Evolutionary conservation across 768 basidiomycete genomes (phyloP), one percentile per base, ranked within the genome.

Genomic region (Plicaturopsis crispa): DNA sequence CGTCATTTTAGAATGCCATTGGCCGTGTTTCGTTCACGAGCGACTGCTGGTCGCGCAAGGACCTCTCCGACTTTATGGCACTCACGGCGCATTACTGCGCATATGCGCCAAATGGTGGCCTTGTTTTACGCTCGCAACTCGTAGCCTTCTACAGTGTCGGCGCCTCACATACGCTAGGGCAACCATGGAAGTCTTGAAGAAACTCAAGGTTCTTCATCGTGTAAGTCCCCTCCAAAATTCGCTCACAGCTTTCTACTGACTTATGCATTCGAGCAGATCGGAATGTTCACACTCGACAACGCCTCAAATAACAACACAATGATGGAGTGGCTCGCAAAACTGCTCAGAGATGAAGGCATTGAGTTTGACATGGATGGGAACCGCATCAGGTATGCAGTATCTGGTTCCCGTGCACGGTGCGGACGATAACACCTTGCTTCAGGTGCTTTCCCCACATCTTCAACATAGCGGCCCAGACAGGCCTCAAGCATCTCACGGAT

Each of bases 221-320:
- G 59, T 59, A 39, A 36, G 34, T 40, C 40, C 24, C 8, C 31
- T 24, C 35, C 14, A 17, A 26, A 21, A 20, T 33, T n/a, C 6
- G 10, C 21, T n/a, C 16, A 17, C 17, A 43, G 6, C n/a, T n/a
- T n/a, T n/a, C n/a, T n/a, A 30, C 14, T 18, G n/a, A 28, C 18
- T 11, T 24, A 26, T 20, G 18, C n/a, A 17, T 20, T 28, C 5
- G 16, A 5, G 4, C 32, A 54, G 53, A 38, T 60, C 33, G 53
- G 58, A 1, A 36, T 39, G 31, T 48, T 61, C 22, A 65, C 60
- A 2, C 43, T 63, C 4, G 62, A 65, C 39, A 66, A 64, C 46
- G 62, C 62, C 3, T 56, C 55, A 8, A 65, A 60, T n/a, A 30
- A 58, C 20, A 0, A 45, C 52, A 1, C n/a, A n/a, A n/a, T n/a